phyloP scores from a whole-genome alignment of 2,329 filamentous ascomycete genomes.

The Hypoxylon sp. region DNA sequence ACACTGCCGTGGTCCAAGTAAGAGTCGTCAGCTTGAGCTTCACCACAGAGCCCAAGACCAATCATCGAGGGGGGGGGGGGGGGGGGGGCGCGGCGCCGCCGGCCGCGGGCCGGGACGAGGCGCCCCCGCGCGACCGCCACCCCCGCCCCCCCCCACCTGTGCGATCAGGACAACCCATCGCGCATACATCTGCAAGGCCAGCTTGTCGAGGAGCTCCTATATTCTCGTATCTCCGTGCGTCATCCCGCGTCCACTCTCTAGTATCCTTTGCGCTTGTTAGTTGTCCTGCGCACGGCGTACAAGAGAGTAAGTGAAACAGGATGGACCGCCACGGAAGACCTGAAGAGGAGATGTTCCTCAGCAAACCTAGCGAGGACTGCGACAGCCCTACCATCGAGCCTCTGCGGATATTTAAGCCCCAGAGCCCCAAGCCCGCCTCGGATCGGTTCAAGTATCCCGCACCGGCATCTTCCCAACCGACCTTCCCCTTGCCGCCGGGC shows the following conservation, averaged over 20 bases:
- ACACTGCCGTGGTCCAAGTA: conserved; percentile 25
- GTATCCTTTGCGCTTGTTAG: conserved; percentile 29
- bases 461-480: conserved; percentile 63
- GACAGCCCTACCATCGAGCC: conserved; percentile 86
- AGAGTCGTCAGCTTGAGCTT: conserved; percentile 35
- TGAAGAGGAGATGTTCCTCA: conserved; percentile 87
- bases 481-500: conserved; percentile 73
- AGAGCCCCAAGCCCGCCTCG: conserved; percentile 68
- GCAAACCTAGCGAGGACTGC: conserved; percentile 63
- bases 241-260: conserved; percentile 37
- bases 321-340: conserved; percentile 73
- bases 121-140: no score
- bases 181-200: conserved; percentile 26
- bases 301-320: conserved; percentile 50
- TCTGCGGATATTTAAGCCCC: conserved; percentile 84
- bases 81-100: no score
- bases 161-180: conserved; percentile 40
- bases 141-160: conserved; percentile 50
- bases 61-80: no score
- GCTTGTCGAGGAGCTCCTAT: conserved; percentile 42
- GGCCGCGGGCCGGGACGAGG: no score
- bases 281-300: conserved; percentile 38
- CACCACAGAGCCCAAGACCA: conserved; percentile 27
- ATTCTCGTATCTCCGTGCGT: conserved; percentile 38
- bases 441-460: conserved; percentile 65